Base-by-base conservation (phyloP, 2,329 filamentous ascomycete species). In the Arachnopeziza araneosa region DNA sequence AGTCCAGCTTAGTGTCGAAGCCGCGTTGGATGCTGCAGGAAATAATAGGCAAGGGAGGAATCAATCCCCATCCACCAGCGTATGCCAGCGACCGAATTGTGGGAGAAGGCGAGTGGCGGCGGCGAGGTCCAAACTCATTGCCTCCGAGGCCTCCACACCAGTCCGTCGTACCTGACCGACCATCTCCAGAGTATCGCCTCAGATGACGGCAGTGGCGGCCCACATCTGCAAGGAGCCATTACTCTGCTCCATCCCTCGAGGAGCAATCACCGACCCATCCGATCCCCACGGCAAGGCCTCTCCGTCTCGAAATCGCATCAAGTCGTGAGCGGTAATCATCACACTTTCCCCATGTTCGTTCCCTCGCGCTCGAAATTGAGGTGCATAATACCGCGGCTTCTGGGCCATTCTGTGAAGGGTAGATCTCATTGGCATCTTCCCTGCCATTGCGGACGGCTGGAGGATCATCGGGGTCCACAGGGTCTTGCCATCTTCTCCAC, bases 201-300 rank as follows among this genome's bases (percentile, higher is more conserved):
- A n/a, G 21, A 44, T 56, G 54, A 56, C 54, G 54, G 12, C 44
- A 23, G 54, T 56, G 54, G 54, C 54, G 54, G 23, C 50, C 23
- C 12, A 12, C 8, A 26, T 54, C 24, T 32, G 24, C 55, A 30
- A 30, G n/a, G 26, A 30, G 26, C 26, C 26, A 9, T 30, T 30
- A 30, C 26, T 30, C 5, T 4, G 9, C 48, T 26, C 23, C 2
- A 44, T 44, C 17, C 12, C 36, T 44, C 36, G 36, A 44, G 5
- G 17, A 17, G 36, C 2, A 44, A 44, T 32, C 36, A 44, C 36
- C 36, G 36, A 44, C 36, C 12, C 36, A 44, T 44, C 36, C 36
- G 36, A 44, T 44, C 36, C 12, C 36, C 36, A 14, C 12, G 12
- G 12, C 36, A 12, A 30, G 26, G 5, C 26, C 26, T 30, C 9